Base-by-base conservation (phyloP, 345 rosid species). In the Cardamine resedifolia region DNA sequence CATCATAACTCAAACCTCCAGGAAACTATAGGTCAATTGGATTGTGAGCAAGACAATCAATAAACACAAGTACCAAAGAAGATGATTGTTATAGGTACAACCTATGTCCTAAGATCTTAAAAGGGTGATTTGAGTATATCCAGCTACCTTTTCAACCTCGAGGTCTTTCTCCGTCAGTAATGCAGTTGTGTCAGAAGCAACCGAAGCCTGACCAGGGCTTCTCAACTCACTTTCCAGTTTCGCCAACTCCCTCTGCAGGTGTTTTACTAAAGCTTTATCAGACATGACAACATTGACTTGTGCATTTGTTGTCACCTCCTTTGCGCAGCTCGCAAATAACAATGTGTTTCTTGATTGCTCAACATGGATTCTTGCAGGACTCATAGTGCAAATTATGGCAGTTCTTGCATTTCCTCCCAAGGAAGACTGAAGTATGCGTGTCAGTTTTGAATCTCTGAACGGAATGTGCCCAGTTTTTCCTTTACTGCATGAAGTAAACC, bases 321-420 rank as follows among this genome's bases (percentile, higher is more conserved):
- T 92, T 19, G 98, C 98, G 79, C 97, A 90, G 66, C 96, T 88
- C 18, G 98, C 98, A 76, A 92, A 92, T 76, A 92, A 75, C 58
- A 92, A 88, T 14, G 96, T 92, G 73, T 92, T 92, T 75, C 97
- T 86, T 38, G 98, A 87, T 68, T 92, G 97, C 72, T 92, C 98
- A 36, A 88, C 96, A 78, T 92, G 96, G 77, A 70, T 80, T 80
- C 93, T 82, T 36, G 93, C 98, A 48, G 98, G 97, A 82, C 96
- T 92, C 88, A 88, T 72, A 15, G 98, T 92, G 71, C 98, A 90
- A 68, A 92, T 90, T 71, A 92, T 83, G 63, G 97, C 88, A 68
- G 96, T 90, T 84, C 89, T 85, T 50, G 97, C 93, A 75, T 90
- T 88, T 73, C 98, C 98, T 70, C 93, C 93, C 34, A 92, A 73